Evolutionary conservation across 1,139 yeast genomes (phyloP).

Genomic region (Taphrina betulina): DNA sequence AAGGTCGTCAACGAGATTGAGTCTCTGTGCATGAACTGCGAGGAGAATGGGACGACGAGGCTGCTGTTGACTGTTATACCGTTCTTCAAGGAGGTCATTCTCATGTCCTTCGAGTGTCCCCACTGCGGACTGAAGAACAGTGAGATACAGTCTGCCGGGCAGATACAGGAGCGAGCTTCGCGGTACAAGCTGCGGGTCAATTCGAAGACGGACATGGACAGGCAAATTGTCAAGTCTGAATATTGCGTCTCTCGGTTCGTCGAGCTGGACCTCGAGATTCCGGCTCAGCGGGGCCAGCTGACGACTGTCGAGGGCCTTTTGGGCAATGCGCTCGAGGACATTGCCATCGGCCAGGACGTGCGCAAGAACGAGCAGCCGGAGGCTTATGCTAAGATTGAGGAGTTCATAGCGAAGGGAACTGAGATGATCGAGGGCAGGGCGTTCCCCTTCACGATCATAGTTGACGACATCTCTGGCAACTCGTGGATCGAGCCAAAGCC

Average conservation of each 20-base stretch:
- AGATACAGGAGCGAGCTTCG: conserved; percentile 69
- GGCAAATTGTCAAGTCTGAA: conserved; percentile 92
- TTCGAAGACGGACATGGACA: conserved; percentile 67
- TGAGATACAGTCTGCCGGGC: conserved; percentile 92
- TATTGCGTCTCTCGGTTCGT: conserved; percentile 76
- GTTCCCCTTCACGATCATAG: conserved; percentile 72
- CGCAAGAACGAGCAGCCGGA: conserved; percentile 74
- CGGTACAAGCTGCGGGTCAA: conserved; percentile 72
- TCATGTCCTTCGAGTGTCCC: conserved; percentile 95
- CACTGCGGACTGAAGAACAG: conserved; percentile 90
- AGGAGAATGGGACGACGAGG: conserved; percentile 76
- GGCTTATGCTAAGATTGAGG: conserved; percentile 69
- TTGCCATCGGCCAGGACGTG: conserved; percentile 73
- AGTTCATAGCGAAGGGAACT: conserved; percentile 61
- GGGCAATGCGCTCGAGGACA: conserved; percentile 78
- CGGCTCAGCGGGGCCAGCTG: conserved; percentile 89
- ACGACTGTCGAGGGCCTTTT: conserved; percentile 90
- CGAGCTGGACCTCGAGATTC: conserved; percentile 90
- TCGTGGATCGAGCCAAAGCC: conserved; percentile 94
- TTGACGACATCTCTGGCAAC: conserved; percentile 96
- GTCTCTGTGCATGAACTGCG: conserved; percentile 95
- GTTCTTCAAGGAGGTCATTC: conserved; percentile 80
- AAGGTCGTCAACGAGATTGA: conserved; percentile 59
- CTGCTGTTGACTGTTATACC: conserved; percentile 86
- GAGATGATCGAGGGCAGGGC: conserved; percentile 62